These are phyloP conservation scores for Trifolium subterraneum DNA, from an alignment of 306 rosid species.

Conservation along the genomic window DNA sequence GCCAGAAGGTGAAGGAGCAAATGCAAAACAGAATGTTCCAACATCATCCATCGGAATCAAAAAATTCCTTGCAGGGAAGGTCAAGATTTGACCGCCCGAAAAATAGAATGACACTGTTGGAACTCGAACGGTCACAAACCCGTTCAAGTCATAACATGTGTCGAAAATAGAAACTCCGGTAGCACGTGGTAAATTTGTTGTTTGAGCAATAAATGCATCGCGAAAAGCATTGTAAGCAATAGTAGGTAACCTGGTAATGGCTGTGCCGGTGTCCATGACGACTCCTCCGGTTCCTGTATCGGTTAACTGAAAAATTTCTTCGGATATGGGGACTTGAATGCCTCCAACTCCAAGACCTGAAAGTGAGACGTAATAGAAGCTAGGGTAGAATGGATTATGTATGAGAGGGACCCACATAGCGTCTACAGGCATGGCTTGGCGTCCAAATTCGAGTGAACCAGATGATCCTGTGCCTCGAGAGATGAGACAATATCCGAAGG, in stretches of 20 bases:
- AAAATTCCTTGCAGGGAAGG: conserved; percentile 79
- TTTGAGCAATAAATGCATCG: conserved; percentile 61
- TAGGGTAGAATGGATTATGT: conserved; percentile 66
- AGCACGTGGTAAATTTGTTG: conserved; percentile 72
- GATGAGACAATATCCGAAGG: conserved; percentile 73
- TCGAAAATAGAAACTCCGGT: conserved; percentile 75
- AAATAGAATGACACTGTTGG: conserved; percentile 88
- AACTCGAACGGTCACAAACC: conserved; percentile 81
- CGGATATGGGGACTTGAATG: conserved; percentile 57
- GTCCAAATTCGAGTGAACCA: conserved; percentile 77
- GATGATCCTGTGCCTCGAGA: conserved; percentile 61
- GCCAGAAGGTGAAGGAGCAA: conserved; percentile 60
- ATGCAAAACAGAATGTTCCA: conserved; percentile 88
- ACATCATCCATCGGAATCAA: conserved; percentile 70
- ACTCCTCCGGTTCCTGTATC: conserved; percentile 77
- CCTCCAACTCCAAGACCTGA: conserved; percentile 90
- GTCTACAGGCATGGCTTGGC: conserved; percentile 75
- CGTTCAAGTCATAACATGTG: conserved; percentile 71
- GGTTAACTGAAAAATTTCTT: conserved; percentile 50
- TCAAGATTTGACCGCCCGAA: conserved; percentile 73
- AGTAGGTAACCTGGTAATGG: conserved; percentile 80
- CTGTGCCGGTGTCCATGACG: conserved; percentile 93
- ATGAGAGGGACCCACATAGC: conserved; percentile 86
- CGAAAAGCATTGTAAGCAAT: conserved; percentile 67
- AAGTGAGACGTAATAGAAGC: conserved; percentile 75